phyloP scores from a whole-genome alignment of 176 grass and related monocot genomes.

The Neostapfia colusana region DNA sequence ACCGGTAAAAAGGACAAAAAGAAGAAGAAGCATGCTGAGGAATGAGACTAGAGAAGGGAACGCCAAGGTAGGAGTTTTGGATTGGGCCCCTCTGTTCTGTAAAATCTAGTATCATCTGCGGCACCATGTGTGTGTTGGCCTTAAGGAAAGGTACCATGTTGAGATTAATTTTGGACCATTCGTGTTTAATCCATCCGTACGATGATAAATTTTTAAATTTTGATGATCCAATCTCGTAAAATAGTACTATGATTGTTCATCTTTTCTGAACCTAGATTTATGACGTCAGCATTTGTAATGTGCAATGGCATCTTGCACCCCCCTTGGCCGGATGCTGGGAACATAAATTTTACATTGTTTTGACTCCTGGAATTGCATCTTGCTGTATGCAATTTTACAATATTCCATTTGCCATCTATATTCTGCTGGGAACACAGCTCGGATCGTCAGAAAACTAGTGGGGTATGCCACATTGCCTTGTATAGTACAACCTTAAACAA shows the following conservation, averaged over 20 bases:
- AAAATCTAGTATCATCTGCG: slow-evolving; percentile 16
- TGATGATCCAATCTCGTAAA: background rate
- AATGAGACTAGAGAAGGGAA: slow-evolving; percentile 7
- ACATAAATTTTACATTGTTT: too few relatives aligned
- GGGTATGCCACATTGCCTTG: background rate
- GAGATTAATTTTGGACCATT: slow-evolving; percentile 18
- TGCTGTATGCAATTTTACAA: background rate
- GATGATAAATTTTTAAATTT: slow-evolving; percentile 17
- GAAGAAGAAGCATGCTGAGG: slow-evolving; percentile 41
- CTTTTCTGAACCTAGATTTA: background rate
- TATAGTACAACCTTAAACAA: background rate
- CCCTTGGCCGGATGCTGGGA: background rate
- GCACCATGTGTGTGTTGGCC: background rate
- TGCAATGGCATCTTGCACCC: background rate
- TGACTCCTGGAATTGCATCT: too few relatives aligned
- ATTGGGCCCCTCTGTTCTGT: slow-evolving; percentile 6
- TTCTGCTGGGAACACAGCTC: background rate
- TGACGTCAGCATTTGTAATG: background rate
- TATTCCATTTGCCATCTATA: background rate
- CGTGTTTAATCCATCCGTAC: background rate
- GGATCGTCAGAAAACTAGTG: background rate
- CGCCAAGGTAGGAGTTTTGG: background rate
- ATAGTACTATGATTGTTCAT: background rate
- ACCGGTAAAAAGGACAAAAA: slow-evolving; percentile 44
- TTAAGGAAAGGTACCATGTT: background rate